Base-by-base conservation (phyloP, 306 rosid species). In the Castanea sativa region DNA sequence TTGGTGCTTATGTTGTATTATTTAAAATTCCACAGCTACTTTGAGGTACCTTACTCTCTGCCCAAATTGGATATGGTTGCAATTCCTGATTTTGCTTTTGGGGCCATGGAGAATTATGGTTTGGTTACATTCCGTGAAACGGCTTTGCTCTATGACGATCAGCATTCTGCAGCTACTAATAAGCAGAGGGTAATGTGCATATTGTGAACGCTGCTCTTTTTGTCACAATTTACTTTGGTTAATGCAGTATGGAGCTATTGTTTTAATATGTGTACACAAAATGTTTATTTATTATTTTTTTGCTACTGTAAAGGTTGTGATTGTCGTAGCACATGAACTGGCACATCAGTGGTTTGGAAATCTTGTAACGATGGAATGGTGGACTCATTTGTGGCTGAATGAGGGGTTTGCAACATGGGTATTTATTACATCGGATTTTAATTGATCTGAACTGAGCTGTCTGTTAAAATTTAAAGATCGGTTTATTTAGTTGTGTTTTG, bases 321-420 rank as follows among this genome's bases (percentile, higher is more conserved):
- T 69, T 69, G 94, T 90, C 23, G 99, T 92, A 79, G 92, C 97
- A 74, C 99, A 94, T 80, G 99, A 94, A 85, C 87, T 94, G 76
- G 99, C 99, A 58, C 99, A 94, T 72, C 97, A 94, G 80, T 94
- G 99, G 99, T 94, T 94, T 85, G 99, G 99, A n/a, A 91, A 94
- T 86, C 97, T 92, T 77, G 99, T 94, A 75, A 94, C 97, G 23
- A 92, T 92, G 99, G 99, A 92, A 85, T 94, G 99, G 99, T 94
- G 99, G 99, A 92, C 97, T n/a, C 92, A 94, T 88, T 86, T 94
- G 73, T 94, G 99, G 99, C 82, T 94, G 83, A 94, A 94, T 78
- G 99, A 94, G 85, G 99, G 99, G 38, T 94, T 94, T 79, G 99
- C 97, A 45, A 94, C 99, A 80, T 94, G 99, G 97, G 97, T 94